A percentile compares a stretch with the other conserved stretches of the same genome.
These are phyloP conservation scores for Vitis labrusca DNA, from an alignment of 164 flowering plant genomes.

Conservation along the genomic window DNA sequence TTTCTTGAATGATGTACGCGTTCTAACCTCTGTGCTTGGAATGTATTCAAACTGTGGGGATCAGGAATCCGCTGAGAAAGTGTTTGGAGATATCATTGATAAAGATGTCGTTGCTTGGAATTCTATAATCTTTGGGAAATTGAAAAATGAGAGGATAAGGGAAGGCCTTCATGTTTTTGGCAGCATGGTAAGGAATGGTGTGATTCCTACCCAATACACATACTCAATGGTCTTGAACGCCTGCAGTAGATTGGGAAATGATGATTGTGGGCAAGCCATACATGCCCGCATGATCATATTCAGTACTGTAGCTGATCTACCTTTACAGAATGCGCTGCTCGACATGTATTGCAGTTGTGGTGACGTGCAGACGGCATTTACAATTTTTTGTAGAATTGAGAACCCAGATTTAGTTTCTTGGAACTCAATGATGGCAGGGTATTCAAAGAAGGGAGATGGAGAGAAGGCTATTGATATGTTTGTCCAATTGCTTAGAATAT, in stretches of 20 bases:
- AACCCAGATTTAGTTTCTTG: constrained; percentile 72
- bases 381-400: constrained; percentile 47
- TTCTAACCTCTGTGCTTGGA: constrained; percentile 72
- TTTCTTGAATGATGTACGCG: constrained; percentile 36
- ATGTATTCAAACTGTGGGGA: constrained; percentile 69
- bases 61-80: constrained; percentile 44
- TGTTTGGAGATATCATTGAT: constrained; percentile 34
- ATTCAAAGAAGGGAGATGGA: constrained; percentile 51
- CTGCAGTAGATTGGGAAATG: constrained; percentile 44
- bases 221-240: constrained; percentile 71
- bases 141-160: constrained; percentile 46
- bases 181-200: constrained; percentile 46
- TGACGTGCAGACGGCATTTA: constrained; percentile 38
- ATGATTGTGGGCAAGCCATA: constrained; percentile 39
- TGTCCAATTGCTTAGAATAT: constrained; percentile 28
- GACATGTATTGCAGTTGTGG: constrained; percentile 79
- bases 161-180: constrained; percentile 45
- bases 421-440: constrained; percentile 80
- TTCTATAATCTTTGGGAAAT: constrained; percentile 49
- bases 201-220: constrained; percentile 56
- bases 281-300: constrained; percentile 62
- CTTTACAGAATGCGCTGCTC: constrained; percentile 71
- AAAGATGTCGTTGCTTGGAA: constrained; percentile 80
- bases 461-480: constrained; percentile 59
- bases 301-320: constrained; percentile 42